Percentiles rank a stretch among this genome's conserved stretches.
phyloP scores from a whole-genome alignment of 2,329 filamentous ascomycete species.

The Cladosporium sp. region DNA sequence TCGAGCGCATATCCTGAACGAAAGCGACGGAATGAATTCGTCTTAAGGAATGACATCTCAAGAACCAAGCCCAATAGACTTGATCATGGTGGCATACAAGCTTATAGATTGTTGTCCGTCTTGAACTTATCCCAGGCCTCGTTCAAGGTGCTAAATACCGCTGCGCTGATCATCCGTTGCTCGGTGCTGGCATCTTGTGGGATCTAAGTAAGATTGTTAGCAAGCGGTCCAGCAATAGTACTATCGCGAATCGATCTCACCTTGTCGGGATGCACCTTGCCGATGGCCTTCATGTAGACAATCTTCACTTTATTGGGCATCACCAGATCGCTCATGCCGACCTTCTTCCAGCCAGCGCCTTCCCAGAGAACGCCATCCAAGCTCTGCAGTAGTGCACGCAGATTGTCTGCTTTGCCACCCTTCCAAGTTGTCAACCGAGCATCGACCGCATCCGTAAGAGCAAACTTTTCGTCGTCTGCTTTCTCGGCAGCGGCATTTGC shows the following conservation, averaged over 20 bases:
- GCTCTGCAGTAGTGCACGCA: conserved; percentile 82
- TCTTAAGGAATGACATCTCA: neutral
- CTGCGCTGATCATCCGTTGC: conserved; percentile 65
- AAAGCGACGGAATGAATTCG: neutral
- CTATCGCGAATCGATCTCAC: conserved; percentile 54
- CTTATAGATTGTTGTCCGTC: conserved; percentile 58
- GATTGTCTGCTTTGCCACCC: conserved; percentile 87
- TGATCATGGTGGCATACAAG: neutral
- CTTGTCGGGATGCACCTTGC: conserved; percentile 98
- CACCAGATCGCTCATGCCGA: conserved; percentile 89
- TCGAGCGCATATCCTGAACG: neutral
- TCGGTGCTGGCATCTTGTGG: conserved; percentile 64
- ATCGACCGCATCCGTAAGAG: conserved; percentile 81
- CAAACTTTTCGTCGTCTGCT: conserved; percentile 91
- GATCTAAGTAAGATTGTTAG: conserved; percentile 47
- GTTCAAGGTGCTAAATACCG: conserved; percentile 65
- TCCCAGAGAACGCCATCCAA: conserved; percentile 90
- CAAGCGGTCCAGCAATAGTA: neutral
- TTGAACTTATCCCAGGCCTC: conserved; percentile 71
- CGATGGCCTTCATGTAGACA: conserved; percentile 98
- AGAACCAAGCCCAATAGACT: neutral
- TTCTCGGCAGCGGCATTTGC: conserved; percentile 83
- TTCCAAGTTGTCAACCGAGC: conserved; percentile 78
- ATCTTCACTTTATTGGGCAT: conserved; percentile 96
- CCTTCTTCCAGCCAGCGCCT: conserved; percentile 92